Evolutionary conservation across 2,329 filamentous ascomycete genomes (phyloP).

Genomic region (Nemania sp.): DNA sequence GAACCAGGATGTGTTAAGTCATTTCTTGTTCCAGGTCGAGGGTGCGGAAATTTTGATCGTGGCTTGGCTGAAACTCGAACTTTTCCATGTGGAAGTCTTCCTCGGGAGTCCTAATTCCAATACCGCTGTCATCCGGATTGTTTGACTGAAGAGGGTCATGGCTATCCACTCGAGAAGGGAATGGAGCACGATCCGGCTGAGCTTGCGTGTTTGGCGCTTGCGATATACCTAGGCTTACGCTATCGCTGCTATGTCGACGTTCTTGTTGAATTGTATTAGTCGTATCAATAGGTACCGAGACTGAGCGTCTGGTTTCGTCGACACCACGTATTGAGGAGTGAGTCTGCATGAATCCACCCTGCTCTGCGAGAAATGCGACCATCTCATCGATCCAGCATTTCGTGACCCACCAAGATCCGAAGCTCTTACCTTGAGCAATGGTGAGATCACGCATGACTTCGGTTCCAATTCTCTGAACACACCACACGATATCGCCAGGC

Average conservation of each 20-base stretch:
- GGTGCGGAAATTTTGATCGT: constrained; percentile 52
- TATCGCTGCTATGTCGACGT: constrained; percentile 59
- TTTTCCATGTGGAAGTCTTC: constrained; percentile 73
- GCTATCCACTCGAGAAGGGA: constrained; percentile 59
- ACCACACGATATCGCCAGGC: constrained; percentile 79
- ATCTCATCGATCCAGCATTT: constrained; percentile 97
- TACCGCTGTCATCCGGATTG: constrained; percentile 78
- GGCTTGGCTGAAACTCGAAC: constrained; percentile 60
- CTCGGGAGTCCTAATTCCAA: constrained; percentile 76
- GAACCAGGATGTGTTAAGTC: constrained; percentile 9
- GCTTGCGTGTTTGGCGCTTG: constrained; percentile 57
- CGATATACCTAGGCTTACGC: constrained; percentile 59
- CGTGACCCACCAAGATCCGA: constrained; percentile 93
- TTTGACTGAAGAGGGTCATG: constrained; percentile 59
- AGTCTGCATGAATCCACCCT: constrained; percentile 85
- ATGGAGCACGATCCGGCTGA: constrained; percentile 64
- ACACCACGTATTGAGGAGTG: constrained; percentile 52
- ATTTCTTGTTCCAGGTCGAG: constrained; percentile 40
- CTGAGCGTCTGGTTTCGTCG: constrained; percentile 51
- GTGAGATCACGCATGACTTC: constrained; percentile 85
- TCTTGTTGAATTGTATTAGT: constrained; percentile 54
- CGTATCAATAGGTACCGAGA: constrained; percentile 41
- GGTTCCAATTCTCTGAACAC: constrained; percentile 79
- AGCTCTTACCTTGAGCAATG: constrained; percentile 80
- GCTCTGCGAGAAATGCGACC: constrained; percentile 88